A percentile compares a stretch with the other conserved stretches of the same genome.
These are phyloP conservation scores for Kuraishia molischiana DNA, from an alignment of 805 yeast genomes.

Conservation along the genomic window DNA sequence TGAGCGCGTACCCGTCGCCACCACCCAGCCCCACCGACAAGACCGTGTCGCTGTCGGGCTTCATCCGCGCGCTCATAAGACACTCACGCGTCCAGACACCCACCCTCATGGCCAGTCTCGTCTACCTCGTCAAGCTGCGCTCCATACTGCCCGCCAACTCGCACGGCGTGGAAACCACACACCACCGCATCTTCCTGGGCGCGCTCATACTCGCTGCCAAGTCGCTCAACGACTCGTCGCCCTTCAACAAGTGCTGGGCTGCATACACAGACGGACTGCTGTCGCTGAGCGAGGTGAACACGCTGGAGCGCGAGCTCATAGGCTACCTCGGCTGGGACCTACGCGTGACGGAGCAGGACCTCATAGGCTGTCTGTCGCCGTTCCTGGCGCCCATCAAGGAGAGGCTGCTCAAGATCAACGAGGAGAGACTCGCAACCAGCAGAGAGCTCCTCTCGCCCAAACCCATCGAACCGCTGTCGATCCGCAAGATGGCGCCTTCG, in stretches of 20 bases:
- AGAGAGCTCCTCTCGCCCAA: slow-evolving; percentile 2
- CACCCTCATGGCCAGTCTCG: slow-evolving; percentile 86
- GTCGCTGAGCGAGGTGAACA: slow-evolving; percentile 69
- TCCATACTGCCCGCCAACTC: slow-evolving; percentile 78
- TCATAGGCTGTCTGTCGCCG: slow-evolving; percentile 59
- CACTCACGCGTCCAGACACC: slow-evolving; percentile 92
- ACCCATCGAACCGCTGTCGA: background rate
- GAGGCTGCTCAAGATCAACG: slow-evolving; percentile 19
- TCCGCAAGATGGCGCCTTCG: slow-evolving; percentile 7
- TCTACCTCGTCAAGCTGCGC: slow-evolving; percentile 71
- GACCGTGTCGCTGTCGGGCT: slow-evolving; percentile 40
- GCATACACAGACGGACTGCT: slow-evolving; percentile 83
- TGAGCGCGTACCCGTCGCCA: slow-evolving; percentile 25
- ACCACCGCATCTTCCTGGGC: slow-evolving; percentile 88
- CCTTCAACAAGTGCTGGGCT: slow-evolving; percentile 95
- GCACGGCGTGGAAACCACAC: slow-evolving; percentile 84
- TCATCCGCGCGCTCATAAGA: slow-evolving; percentile 63
- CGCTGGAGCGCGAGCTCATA: slow-evolving; percentile 84
- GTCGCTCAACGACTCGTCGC: slow-evolving; percentile 86
- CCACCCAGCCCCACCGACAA: slow-evolving; percentile 25
- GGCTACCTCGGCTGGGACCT: slow-evolving; percentile 81
- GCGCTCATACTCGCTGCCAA: slow-evolving; percentile 88
- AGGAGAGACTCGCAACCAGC: slow-evolving; percentile 4
- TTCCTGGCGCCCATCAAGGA: slow-evolving; percentile 68
- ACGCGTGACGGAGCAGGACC: slow-evolving; percentile 58